phyloP scores from a whole-genome alignment of 2,329 filamentous ascomycete genomes.

The Gnomoniopsis sp. region DNA sequence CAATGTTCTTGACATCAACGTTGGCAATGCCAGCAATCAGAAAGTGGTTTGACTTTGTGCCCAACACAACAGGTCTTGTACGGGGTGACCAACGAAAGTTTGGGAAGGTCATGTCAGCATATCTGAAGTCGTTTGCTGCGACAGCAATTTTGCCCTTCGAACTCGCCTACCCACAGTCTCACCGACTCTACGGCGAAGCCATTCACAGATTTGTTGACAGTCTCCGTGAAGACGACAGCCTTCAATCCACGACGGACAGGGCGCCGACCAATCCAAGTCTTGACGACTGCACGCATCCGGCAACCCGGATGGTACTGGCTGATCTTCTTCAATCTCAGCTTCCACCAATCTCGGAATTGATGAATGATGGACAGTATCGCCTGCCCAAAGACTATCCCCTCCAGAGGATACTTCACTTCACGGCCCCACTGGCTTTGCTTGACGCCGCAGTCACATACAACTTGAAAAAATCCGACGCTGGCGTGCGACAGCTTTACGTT shows the following conservation, averaged over 20 bases:
- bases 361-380: too few species aligned
- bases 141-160: slow-evolving; percentile 10
- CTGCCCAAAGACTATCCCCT: neutral
- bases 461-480: neutral
- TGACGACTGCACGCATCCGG: neutral
- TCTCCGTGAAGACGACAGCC: neutral
- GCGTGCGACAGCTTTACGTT: slow-evolving; percentile 64
- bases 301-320: neutral
- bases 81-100: neutral
- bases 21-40: slow-evolving; percentile 3
- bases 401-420: slow-evolving; percentile 48
- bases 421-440: slow-evolving; percentile 63
- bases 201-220: slow-evolving; percentile 2
- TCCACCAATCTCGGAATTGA: neutral
- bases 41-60: slow-evolving; percentile 11
- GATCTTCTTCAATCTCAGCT: slow-evolving; percentile 1
- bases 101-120: neutral
- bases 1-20: neutral
- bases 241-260: neutral
- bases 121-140: slow-evolving; percentile 4
- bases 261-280: too few species aligned
- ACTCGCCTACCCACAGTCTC: slow-evolving; percentile 13
- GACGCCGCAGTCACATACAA: slow-evolving; percentile 54
- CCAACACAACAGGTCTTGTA: neutral
- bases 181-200: neutral